Evolutionary conservation across 345 rosid genomes (phyloP).

Genomic region (Lepidium didymum): DNA sequence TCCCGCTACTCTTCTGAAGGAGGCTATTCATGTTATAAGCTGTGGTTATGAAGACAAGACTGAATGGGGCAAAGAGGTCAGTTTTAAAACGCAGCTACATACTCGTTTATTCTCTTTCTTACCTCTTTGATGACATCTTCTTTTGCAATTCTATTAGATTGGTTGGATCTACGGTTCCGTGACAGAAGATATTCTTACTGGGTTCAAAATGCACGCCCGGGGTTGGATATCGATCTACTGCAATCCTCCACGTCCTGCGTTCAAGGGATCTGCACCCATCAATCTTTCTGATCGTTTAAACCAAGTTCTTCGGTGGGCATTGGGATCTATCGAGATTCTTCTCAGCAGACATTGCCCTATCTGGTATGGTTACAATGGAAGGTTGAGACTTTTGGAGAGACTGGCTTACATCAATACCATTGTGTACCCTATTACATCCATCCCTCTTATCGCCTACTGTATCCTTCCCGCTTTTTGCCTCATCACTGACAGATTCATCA

Average conservation of each 20-base stretch:
- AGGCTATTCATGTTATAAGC: conserved; percentile 98
- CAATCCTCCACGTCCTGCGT: conserved; percentile 99
- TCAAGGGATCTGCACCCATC: conserved; percentile 99
- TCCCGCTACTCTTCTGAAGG: conserved; percentile 90
- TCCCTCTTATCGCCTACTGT: conserved; percentile 91
- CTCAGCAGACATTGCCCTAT: conserved; percentile 98
- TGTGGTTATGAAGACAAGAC: conserved; percentile 99
- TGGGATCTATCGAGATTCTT: conserved; percentile 95
- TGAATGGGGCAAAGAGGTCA: conserved; percentile 99
- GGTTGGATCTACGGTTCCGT: conserved; percentile 99
- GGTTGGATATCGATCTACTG: conserved; percentile 98
- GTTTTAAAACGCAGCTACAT: conserved; percentile 5
- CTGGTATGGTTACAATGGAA: conserved; percentile 95
- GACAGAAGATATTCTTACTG: conserved; percentile 98
- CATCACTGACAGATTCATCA: conserved; percentile 85
- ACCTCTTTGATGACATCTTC: conserved; percentile 6
- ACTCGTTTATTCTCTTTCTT: background rate
- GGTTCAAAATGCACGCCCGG: conserved; percentile 99
- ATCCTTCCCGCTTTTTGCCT: conserved; percentile 95
- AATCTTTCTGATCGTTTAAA: conserved; percentile 98
- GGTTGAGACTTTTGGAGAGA: conserved; percentile 77
- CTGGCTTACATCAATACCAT: conserved; percentile 94
- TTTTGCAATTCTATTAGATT: conserved; percentile 43
- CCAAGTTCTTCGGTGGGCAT: conserved; percentile 99
- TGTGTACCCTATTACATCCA: conserved; percentile 88